Evolutionary conservation across 495 filamentous ascomycete genomes (phyloP), one percentile per base, ranked within the genome.

Genomic region (Daldinia bambusicola): DNA sequence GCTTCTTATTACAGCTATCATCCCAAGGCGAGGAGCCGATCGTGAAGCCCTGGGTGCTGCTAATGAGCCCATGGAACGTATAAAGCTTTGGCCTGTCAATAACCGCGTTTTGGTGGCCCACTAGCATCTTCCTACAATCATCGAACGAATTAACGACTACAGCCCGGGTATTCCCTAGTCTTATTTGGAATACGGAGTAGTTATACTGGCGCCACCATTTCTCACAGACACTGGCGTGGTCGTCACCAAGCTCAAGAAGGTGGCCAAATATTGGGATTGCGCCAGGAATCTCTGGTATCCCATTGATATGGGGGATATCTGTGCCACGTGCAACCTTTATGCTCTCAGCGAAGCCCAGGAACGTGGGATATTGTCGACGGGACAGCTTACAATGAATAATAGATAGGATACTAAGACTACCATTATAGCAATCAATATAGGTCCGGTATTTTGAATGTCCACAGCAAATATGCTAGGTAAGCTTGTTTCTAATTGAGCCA

Each of bases 171-270:
- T 87, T 87, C 1, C 86, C 86, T 0, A 89, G 75, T 6, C 78
- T 77, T 51, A 89, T 84, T 66, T 89, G 86, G 65, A 85, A 89
- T 50, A 86, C 82, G 14, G 85, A 82, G n/a, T 81, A 67, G 6
- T 79, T 74, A 71, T 87, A 85, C 66, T 87, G 67, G 0, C 81
- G 77, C 83, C 82, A 85, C 85, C 85, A 88, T 53, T 76, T 70
- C 59, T 87, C 84, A 34, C 83, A 87, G 1, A 83, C 78, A 0
- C 76, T 85, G 12, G 87, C 86, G 72, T 89, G 86, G 55, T 88
- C 84, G 3, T 84, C 84, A 9, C 87, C 86, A 7, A 88, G 83
- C 41, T 81, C 72, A n/a, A 85, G 77, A 0, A 89, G 80, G 75
- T 88, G 84, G 1, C 86, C 85, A 43, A 83, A 78, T 36, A 87